Evolutionary conservation across 441 rosid species (phyloP), one percentile per base, ranked within the genome.

Genomic region (Biscutella auriculata): DNA sequence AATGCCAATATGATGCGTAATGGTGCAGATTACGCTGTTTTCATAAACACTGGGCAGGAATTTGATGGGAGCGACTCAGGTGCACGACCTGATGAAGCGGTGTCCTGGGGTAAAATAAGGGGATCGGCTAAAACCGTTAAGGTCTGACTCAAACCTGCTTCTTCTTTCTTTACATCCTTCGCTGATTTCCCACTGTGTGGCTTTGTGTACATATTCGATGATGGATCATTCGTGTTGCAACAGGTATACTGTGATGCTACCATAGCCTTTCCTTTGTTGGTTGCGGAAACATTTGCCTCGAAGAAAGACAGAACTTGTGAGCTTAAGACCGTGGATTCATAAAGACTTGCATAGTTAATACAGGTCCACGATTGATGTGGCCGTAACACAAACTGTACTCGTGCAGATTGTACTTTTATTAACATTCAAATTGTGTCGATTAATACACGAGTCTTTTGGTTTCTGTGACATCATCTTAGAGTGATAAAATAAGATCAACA

Each of bases 1-100:
- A 88, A 92, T 64, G 98, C 98, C 61, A 92, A 84, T 67, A 86
- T 92, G 98, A 88, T 92, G 97, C 89, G 95, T 32, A 92, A 88
- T 63, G 98, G 98, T 64, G 88, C 98, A 2, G 97, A 88, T 72
- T 88, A 84, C 74, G 94, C 97, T 39, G 88, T 88, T 15, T 92
- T 80, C 60, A 84, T 92, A 60, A 88, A 88, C 63, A 92, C 98
- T 0, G 96, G 86, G 12, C 95, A 86, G 55, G 98, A 92, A 70
- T 92, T 78, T 70, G 98, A 92, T 64, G 98, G 97, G 42, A 92
- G 97, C 30, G 95, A 88, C 78, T 92, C 98, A 1, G 97, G 98
- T 50, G 97, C 98, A 52, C 84, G 59, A 15, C 97, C 97, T 35
- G 95, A 86, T 62, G 97, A 92, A 77, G 98, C 95, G 15, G 83